These are phyloP conservation scores for Brassica balearica DNA, from an alignment of 441 rosid species.

Conservation along the genomic window DNA sequence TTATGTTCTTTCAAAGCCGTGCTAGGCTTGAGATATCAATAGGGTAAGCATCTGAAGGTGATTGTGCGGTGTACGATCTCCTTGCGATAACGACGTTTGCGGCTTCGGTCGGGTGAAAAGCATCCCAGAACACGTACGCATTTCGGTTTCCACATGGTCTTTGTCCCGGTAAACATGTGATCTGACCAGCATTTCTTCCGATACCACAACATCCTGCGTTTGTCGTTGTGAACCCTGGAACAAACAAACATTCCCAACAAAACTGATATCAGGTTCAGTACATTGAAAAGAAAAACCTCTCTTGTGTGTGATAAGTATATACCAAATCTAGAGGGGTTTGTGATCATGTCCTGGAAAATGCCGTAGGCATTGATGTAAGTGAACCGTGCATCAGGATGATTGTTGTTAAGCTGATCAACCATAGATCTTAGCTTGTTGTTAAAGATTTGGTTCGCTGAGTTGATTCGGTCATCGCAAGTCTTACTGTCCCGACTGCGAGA, in stretches of 20 bases:
- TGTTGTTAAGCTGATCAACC: conserved; percentile 49
- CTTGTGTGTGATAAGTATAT: conserved; percentile 20
- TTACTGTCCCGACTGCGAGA: conserved; percentile 38
- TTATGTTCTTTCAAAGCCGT: conserved; percentile 34
- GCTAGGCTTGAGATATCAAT: conserved; percentile 67
- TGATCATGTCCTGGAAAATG: conserved; percentile 55
- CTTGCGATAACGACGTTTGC: conserved; percentile 68
- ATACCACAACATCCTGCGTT: conserved; percentile 91
- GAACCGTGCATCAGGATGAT: conserved; percentile 55
- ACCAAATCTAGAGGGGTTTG: conserved; percentile 63
- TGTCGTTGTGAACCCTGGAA: conserved; percentile 73
- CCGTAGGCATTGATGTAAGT: conserved; percentile 48
- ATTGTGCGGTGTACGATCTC: conserved; percentile 76
- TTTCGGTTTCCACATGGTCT: conserved; percentile 71
- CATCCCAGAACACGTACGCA: conserved; percentile 78
- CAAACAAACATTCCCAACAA: conserved; percentile 5
- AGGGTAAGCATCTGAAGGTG: conserved; percentile 75
- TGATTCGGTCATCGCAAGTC: conserved; percentile 50
- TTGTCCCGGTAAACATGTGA: conserved; percentile 84
- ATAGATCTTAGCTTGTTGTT: conserved; percentile 53
- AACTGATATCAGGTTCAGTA: conserved; percentile 14
- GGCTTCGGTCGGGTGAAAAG: conserved; percentile 83
- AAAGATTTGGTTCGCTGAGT: conserved; percentile 51
- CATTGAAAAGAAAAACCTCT: neutral
- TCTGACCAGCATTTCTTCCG: conserved; percentile 92